Conservation (phyloP, 192 early-diverging fungal genomes). For the Jimgerdemannia flammicorona region DNA sequence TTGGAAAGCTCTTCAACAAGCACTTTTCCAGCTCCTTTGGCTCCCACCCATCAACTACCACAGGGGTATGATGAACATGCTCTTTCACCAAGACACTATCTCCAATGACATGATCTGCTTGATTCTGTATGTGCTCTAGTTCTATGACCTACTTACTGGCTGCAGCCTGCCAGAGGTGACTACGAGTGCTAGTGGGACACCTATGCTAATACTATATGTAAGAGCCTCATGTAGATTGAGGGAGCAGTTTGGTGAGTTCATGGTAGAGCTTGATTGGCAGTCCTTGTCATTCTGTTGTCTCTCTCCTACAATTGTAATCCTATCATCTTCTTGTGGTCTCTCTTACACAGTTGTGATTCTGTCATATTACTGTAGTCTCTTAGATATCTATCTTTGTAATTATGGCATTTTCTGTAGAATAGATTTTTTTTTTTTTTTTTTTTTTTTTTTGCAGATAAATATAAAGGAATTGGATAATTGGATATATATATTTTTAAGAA, state of each 20-base stretch:
- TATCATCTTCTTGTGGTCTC: too few relatives aligned
- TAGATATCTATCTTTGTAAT: too few relatives aligned
- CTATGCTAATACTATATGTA: conserved; percentile 24
- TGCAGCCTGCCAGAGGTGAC: neutral
- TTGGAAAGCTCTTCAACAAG: conserved; percentile 71
- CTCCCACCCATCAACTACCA: conserved; percentile 53
- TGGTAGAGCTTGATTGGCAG: conserved; percentile 44
- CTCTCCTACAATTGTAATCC: too few relatives aligned
- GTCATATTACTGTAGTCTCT: too few relatives aligned
- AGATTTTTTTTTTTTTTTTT: too few relatives aligned
- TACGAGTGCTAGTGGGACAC: conserved; percentile 20
- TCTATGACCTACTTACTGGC: conserved; percentile 22
- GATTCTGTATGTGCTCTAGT: conserved; percentile 49
- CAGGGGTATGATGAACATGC: conserved; percentile 32
- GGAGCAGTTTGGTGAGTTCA: conserved; percentile 42
- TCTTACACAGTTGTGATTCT: too few relatives aligned
- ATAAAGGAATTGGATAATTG: too few relatives aligned
- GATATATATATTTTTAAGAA: too few relatives aligned
- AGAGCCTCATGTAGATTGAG: conserved; percentile 44
- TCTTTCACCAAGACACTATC: conserved; percentile 46
- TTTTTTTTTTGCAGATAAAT: too few relatives aligned
- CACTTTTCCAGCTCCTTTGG: conserved; percentile 63
- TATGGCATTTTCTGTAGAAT: too few relatives aligned
- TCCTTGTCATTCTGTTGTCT: too few relatives aligned
- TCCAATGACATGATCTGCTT: conserved; percentile 57